These are phyloP conservation scores for Saccharomyces hybrid DNA, from an alignment of 1,139 yeast species.

Conservation along the genomic window DNA sequence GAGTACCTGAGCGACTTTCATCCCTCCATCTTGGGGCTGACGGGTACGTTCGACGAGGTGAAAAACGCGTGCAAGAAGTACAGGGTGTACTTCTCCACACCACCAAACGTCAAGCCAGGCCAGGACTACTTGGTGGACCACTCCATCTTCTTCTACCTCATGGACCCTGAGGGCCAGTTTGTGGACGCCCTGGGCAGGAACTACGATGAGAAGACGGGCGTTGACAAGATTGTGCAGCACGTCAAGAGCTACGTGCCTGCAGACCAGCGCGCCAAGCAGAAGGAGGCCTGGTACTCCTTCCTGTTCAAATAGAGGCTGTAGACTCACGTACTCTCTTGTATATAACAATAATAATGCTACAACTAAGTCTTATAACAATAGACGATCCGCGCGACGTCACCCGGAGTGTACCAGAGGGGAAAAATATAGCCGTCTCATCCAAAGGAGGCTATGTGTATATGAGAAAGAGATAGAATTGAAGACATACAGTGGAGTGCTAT, in stretches of 20 bases:
- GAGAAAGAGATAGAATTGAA: neutral
- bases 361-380: too few relatives aligned
- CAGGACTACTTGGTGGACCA: slow-evolving; percentile 97
- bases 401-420: neutral
- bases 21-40: slow-evolving; percentile 79
- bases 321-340: neutral
- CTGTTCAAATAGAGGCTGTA: slow-evolving; percentile 34
- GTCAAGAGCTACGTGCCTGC: slow-evolving; percentile 69
- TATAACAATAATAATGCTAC: too few relatives aligned
- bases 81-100: slow-evolving; percentile 94
- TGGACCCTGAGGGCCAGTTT: slow-evolving; percentile 98
- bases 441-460: neutral
- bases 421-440: neutral
- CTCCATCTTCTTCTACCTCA: slow-evolving; percentile 88
- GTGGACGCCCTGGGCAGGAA: slow-evolving; percentile 93
- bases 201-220: slow-evolving; percentile 72
- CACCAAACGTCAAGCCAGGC: slow-evolving; percentile 87
- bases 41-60: slow-evolving; percentile 83
- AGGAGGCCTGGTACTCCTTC: slow-evolving; percentile 48
- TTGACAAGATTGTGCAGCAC: slow-evolving; percentile 66
- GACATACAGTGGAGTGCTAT: neutral
- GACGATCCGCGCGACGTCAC: neutral
- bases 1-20: slow-evolving; percentile 83
- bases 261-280: slow-evolving; percentile 51
- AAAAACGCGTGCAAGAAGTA: slow-evolving; percentile 80